Conservation (phyloP, 352 stramenopile genomes). For the Phytophthora sansomeana region DNA sequence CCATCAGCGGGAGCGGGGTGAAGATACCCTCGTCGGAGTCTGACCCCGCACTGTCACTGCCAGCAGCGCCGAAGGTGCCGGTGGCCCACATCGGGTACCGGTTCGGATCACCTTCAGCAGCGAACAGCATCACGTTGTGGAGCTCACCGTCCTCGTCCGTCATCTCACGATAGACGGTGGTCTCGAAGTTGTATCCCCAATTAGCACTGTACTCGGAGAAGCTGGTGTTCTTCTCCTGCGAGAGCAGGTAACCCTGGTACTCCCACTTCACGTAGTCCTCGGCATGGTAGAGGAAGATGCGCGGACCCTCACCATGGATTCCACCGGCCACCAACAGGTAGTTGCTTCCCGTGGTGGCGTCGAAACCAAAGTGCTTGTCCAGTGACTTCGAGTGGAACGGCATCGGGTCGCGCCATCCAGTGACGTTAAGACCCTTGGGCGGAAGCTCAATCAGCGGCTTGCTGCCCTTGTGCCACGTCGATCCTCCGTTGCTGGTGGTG, state of each 20-base stretch:
- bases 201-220: slow-evolving; percentile 60
- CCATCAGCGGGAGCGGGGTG: slow-evolving; percentile 56
- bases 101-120: slow-evolving; percentile 45
- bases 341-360: slow-evolving; percentile 41
- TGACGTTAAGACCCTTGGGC: slow-evolving; percentile 54
- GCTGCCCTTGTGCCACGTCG: slow-evolving; percentile 61
- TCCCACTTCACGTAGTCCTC: slow-evolving; percentile 55
- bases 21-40: slow-evolving; percentile 49
- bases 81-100: slow-evolving; percentile 65
- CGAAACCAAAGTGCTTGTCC: slow-evolving; percentile 40
- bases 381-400: slow-evolving; percentile 58
- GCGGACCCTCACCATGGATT: slow-evolving; percentile 53
- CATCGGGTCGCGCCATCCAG: slow-evolving; percentile 62
- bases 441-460: slow-evolving; percentile 51
- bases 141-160: slow-evolving; percentile 39
- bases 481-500: slow-evolving; percentile 55
- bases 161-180: slow-evolving; percentile 60
- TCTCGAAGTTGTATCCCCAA: slow-evolving; percentile 72
- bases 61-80: slow-evolving; percentile 39
- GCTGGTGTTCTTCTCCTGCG: slow-evolving; percentile 61
- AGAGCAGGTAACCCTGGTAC: slow-evolving; percentile 63
- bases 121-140: slow-evolving; percentile 66
- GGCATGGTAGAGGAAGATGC: slow-evolving; percentile 65
- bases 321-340: slow-evolving; percentile 63
- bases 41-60: slow-evolving; percentile 19